Evolutionary conservation across 176 grass and related monocot genomes (phyloP).

Genomic region (Avena sativa): DNA sequence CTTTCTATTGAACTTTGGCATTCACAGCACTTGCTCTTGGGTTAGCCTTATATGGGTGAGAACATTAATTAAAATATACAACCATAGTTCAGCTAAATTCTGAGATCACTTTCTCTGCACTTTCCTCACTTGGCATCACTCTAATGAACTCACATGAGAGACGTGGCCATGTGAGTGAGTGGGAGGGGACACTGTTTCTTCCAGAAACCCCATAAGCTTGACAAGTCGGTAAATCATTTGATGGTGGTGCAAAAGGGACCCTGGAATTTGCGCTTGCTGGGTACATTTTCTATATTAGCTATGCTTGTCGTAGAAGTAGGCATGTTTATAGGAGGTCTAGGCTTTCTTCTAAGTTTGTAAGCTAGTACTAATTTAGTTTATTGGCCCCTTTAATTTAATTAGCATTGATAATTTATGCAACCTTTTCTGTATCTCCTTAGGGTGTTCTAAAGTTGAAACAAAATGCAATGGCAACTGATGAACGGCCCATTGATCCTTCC

Average conservation of each 20-base stretch:
- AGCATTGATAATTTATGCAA: background rate
- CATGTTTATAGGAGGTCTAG: background rate
- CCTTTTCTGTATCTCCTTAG: conserved; percentile 45
- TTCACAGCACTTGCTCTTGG: conserved; percentile 5
- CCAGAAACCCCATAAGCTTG: conserved; percentile 10
- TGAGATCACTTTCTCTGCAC: background rate
- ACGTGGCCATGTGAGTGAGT: background rate
- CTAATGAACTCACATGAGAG: background rate
- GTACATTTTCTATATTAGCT: background rate
- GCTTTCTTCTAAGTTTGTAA: background rate
- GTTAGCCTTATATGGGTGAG: background rate
- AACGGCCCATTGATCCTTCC: conserved; percentile 85
- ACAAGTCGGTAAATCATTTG: background rate
- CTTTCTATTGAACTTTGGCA: background rate
- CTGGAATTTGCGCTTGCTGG: background rate
- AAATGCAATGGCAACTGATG: conserved; percentile 89
- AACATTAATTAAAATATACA: conserved; percentile 24
- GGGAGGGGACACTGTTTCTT: background rate
- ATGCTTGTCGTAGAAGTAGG: background rate
- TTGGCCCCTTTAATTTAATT: background rate
- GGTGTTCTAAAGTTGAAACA: conserved; percentile 96
- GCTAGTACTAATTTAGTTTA: background rate
- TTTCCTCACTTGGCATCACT: background rate
- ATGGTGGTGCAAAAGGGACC: background rate
- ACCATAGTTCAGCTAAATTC: background rate